Evolutionary conservation across 192 early-diverging fungal genomes (phyloP), one percentile per base, ranked within the genome.

Genomic region (Kappamyces sp.): DNA sequence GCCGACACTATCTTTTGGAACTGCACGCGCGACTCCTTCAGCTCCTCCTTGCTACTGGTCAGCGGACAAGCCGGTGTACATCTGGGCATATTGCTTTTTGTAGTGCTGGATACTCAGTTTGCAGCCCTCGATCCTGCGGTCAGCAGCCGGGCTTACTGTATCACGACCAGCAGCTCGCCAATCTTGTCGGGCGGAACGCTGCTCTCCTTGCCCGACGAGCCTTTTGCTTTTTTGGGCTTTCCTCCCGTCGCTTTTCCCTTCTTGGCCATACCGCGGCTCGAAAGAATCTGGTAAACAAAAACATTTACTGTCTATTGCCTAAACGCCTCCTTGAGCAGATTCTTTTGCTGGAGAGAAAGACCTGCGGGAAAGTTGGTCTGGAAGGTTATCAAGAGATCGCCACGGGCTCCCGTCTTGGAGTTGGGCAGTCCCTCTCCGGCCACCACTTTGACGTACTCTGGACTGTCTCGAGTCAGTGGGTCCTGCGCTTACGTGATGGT

Each of bases 401-500:
- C 79, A 5, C 62, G 47, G 38, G 66, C 58, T 5, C 66, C 62
- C 6, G 51, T 49, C 42, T 78, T 68, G 13, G 69, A 55, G 35
- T 74, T 61, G 0, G 80, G 80, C 80, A 83, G 77, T 9, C 80
- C 80, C 47, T 83, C 78, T 39, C 65, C 63, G 7, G 38, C 44
- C 6, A 83, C 65, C 39, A 60, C 64, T 53, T 78, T 79, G 41
- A 67, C 65, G 49, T 72, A 74, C 13, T 72, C 64, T 7, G 74
- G 72, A 44, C 79, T 82, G 55, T 2, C 33, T 13, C 12, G 31
- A 68, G 23, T 23, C n/a, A 61, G 33, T 5, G 6, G 51, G 38
- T 60, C 23, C 12, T 0, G 3, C 36, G 58, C 58, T 31, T 70
- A 82, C 80, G 66, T 65, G 23, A 83, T 69, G 37, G 77, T 62